Conservation (phyloP, 768 basidiomycete genomes). For the Lepiota venenata region DNA sequence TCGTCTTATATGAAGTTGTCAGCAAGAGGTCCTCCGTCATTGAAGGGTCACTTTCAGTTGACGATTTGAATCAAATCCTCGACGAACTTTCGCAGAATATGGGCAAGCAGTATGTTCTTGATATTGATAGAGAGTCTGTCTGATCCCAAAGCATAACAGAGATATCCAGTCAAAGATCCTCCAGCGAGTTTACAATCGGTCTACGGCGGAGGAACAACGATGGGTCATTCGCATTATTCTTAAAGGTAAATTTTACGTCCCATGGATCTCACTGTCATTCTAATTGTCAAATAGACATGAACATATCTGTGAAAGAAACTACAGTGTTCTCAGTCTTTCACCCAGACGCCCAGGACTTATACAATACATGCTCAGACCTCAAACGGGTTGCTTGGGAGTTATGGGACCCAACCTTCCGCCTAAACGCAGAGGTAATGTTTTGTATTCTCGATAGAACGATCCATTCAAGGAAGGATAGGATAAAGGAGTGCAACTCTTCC, state of each 20-base stretch:
- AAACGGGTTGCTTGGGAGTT: conserved; percentile 92
- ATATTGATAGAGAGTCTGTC: background rate
- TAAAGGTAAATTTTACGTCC: conserved; percentile 57
- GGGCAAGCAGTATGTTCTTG: conserved; percentile 66
- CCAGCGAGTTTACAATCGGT: conserved; percentile 70
- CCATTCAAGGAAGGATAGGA: conserved; percentile 46
- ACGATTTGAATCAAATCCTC: conserved; percentile 77
- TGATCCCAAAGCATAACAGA: conserved; percentile 34
- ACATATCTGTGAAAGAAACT: conserved; percentile 91
- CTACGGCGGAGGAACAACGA: conserved; percentile 85
- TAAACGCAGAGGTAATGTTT: conserved; percentile 52
- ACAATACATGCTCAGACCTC: conserved; percentile 95
- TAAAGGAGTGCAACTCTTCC: conserved; percentile 78
- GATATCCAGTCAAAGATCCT: conserved; percentile 74
- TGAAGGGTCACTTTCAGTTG: conserved; percentile 72
- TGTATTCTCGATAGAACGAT: background rate
- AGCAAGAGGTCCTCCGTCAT: conserved; percentile 78
- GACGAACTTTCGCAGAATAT: conserved; percentile 72
- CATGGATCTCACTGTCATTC: background rate
- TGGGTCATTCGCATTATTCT: conserved; percentile 97
- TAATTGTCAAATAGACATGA: conserved; percentile 59
- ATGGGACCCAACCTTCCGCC: conserved; percentile 67
- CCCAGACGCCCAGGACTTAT: conserved; percentile 90
- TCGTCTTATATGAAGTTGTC: conserved; percentile 84
- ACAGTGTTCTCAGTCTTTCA: conserved; percentile 91